phyloP scores from a whole-genome alignment of 305 asterid species.

The Fraxinus paxiana region DNA sequence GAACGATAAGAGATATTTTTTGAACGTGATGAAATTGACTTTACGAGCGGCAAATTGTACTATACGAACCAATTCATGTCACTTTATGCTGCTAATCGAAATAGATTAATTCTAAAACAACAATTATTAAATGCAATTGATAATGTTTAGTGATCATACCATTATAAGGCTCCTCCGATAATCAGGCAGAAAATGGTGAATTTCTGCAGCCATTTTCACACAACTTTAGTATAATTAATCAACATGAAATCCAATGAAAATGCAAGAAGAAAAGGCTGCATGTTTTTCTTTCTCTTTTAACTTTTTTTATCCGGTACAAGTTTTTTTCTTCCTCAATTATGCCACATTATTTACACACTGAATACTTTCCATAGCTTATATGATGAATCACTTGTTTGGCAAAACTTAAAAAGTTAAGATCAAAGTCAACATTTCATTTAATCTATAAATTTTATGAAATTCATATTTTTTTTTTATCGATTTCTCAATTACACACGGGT shows the following conservation, averaged over 20 bases:
- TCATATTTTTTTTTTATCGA: no score
- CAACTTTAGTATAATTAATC: background rate
- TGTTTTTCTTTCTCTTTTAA: background rate
- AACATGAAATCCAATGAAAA: background rate
- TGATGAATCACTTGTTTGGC: background rate
- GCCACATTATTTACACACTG: background rate
- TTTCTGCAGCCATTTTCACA: background rate
- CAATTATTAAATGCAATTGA: background rate
- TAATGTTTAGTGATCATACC: background rate
- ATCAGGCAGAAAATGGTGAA: background rate
- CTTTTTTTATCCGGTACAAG: background rate
- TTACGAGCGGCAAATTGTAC: background rate
- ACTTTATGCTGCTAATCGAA: background rate
- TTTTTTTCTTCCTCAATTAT: background rate
- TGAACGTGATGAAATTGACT: background rate
- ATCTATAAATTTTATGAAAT: no score
- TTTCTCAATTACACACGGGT: background rate
- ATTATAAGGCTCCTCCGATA: background rate
- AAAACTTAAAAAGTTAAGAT: no score
- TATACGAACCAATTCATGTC: background rate
- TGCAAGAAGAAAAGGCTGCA: background rate
- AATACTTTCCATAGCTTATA: background rate
- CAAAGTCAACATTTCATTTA: background rate
- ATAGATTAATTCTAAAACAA: background rate
- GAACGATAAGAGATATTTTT: background rate